These are phyloP conservation scores for Agaricus sinodeliciosus DNA, from an alignment of 768 basidiomycete species.

Conservation along the genomic window DNA sequence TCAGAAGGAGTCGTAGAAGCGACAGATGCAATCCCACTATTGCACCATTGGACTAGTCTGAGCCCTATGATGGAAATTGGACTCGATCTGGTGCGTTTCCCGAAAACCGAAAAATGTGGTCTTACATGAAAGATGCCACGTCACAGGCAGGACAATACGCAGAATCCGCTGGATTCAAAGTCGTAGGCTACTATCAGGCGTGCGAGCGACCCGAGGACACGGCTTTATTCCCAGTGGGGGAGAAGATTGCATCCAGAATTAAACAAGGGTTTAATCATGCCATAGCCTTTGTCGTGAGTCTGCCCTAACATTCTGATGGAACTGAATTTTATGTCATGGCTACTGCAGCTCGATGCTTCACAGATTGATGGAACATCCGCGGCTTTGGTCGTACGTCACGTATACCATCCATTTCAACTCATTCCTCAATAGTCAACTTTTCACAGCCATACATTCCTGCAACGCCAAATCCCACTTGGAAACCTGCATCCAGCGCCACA, in stretches of 20 bases:
- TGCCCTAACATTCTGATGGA: background rate
- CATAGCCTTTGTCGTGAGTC: slow-evolving; percentile 63
- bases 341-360: slow-evolving; percentile 51
- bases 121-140: slow-evolving; percentile 3
- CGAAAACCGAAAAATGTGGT: background rate
- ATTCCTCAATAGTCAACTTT: background rate
- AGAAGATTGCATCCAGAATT: slow-evolving; percentile 53
- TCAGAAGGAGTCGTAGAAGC: slow-evolving; percentile 34
- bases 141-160: slow-evolving; percentile 56
- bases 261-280: slow-evolving; percentile 48
- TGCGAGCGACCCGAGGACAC: slow-evolving; percentile 57
- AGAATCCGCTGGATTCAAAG: slow-evolving; percentile 37
- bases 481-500: slow-evolving; percentile 27
- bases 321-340: slow-evolving; percentile 8
- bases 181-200: slow-evolving; percentile 77
- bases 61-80: slow-evolving; percentile 87
- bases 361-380: slow-evolving; percentile 43
- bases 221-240: slow-evolving; percentile 58
- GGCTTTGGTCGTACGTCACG: slow-evolving; percentile 50
- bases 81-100: slow-evolving; percentile 56
- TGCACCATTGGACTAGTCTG: slow-evolving; percentile 81
- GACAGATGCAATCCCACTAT: slow-evolving; percentile 65
- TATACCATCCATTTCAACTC: background rate
- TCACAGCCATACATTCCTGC: slow-evolving; percentile 45
- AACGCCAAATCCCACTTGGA: slow-evolving; percentile 35